phyloP scores from a whole-genome alignment of 768 basidiomycete genomes.

The Mycena chlorophos region DNA sequence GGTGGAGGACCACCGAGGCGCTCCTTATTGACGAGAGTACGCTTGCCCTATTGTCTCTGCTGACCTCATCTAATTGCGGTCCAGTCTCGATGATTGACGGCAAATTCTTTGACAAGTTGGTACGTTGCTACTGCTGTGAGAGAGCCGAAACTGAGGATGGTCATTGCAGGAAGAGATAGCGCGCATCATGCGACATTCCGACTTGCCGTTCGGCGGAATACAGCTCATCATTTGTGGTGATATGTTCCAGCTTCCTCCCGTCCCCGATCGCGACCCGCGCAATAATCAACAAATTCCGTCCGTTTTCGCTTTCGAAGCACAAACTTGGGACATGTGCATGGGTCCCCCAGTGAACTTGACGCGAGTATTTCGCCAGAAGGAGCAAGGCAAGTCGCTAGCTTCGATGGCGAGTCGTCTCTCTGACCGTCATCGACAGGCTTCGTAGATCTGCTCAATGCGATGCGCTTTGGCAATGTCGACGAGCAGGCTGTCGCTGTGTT shows the following conservation, averaged over 20 bases:
- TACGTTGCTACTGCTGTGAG: conserved; percentile 27
- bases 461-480: conserved; percentile 74
- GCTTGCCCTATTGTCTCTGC: conserved; percentile 21
- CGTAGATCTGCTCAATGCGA: conserved; percentile 82
- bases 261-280: conserved; percentile 44
- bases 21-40: conserved; percentile 86
- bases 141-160: conserved; percentile 26
- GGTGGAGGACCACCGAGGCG: conserved; percentile 64
- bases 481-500: conserved; percentile 49
- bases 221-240: conserved; percentile 87
- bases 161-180: conserved; percentile 63
- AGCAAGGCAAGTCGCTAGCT: conserved; percentile 50
- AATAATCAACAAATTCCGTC: conserved; percentile 49
- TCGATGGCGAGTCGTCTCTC: neutral
- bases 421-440: conserved; percentile 48
- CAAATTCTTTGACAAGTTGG: conserved; percentile 77
- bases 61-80: neutral
- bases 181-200: conserved; percentile 49
- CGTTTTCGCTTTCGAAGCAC: conserved; percentile 78
- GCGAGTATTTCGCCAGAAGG: conserved; percentile 86
- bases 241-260: conserved; percentile 90
- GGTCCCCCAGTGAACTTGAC: conserved; percentile 55
- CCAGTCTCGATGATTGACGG: conserved; percentile 91
- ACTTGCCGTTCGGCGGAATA: conserved; percentile 79
- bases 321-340: conserved; percentile 70